Percentiles rank a stretch among this genome's conserved stretches.
phyloP scores from a whole-genome alignment of 768 basidiomycete genomes.

The Mycena alexandri region DNA sequence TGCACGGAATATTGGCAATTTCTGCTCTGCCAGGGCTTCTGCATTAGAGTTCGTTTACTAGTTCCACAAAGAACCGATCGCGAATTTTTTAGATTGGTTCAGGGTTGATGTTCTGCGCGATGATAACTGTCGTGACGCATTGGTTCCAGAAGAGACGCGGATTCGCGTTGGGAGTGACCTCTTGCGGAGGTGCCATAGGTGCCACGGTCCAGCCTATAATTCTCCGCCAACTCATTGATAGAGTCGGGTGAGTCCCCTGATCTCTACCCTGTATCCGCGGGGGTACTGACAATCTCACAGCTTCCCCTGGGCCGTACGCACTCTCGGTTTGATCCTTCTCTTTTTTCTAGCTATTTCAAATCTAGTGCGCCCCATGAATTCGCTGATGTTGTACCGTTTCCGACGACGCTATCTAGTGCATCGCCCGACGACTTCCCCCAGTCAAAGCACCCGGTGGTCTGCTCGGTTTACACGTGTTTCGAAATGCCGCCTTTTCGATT shows the following conservation, averaged over 20 bases:
- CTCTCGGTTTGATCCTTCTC: conserved; percentile 70
- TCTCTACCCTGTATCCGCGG: too few species aligned
- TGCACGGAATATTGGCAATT: conserved; percentile 32
- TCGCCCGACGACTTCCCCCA: too few species aligned
- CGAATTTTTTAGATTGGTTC: conserved; percentile 39
- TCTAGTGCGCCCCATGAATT: too few species aligned
- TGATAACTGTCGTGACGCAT: conserved; percentile 65
- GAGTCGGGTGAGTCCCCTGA: conserved; percentile 57
- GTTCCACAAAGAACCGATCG: too few species aligned
- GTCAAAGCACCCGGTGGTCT: too few species aligned
- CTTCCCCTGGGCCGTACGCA: conserved; percentile 79
- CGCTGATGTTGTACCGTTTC: too few species aligned
- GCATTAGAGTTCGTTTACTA: conserved; percentile 37
- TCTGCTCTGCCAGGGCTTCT: conserved; percentile 24
- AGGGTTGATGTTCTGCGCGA: conserved; percentile 66
- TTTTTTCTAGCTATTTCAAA: conserved; percentile 57
- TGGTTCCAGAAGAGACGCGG: conserved; percentile 73
- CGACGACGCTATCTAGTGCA: too few species aligned
- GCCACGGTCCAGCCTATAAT: conserved; percentile 75
- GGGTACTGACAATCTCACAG: too few species aligned
- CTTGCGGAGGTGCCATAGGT: conserved; percentile 67
- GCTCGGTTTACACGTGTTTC: too few species aligned
- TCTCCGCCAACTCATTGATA: conserved; percentile 61
- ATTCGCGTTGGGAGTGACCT: conserved; percentile 66
- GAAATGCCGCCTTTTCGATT: too few species aligned